Evolutionary conservation across 441 rosid genomes (phyloP), one percentile per base, ranked within the genome.

Genomic region (Pelargonium australe): DNA sequence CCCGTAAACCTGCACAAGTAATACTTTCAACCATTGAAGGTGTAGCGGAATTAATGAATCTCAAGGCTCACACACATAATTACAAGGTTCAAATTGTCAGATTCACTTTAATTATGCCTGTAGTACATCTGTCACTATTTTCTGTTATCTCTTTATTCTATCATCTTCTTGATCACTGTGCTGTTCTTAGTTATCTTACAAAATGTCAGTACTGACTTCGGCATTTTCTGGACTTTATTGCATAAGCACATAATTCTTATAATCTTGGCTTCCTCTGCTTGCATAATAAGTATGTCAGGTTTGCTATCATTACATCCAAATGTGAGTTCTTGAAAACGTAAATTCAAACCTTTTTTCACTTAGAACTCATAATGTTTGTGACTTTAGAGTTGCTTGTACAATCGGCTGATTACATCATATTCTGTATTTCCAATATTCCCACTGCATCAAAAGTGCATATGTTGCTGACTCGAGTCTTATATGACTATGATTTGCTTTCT

Each of bases 11-110:
- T 43, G 89, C 97, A 20, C 84, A 79, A 71, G 86, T 66, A 47
- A 84, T 91, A 75, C 74, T 88, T 60, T 84, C 96, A 69, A 81
- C 79, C 1, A 78, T 91, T 69, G 96, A 89, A 80, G 84, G 80
- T 71, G 93, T 82, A 82, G 95, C 95, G 13, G 71, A 78, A 73
- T 86, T 87, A 43, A 81, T 94, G 85, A 66, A 76, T 74, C 81
- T 86, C 63, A 83, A 83, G 77, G 87, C 82, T 74, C 89, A 88
- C 76, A 88, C 89, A 0, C 86, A 86, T 68, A 76, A 85, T 79
- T 93, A 75, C 81, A 93, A 87, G 96, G 98, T 91, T 75, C 9
- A 55, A 37, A n/a, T 66, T 64, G 55, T 34, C 49, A 68, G 40
- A 63, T 40, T 49, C 7, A 20, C 14, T 16, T 23, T 4, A 20